Percentiles rank a stretch among this genome's conserved stretches.
Conservation (phyloP, 2,329 filamentous ascomycete genomes). For the Chaetomium olivaceum region DNA sequence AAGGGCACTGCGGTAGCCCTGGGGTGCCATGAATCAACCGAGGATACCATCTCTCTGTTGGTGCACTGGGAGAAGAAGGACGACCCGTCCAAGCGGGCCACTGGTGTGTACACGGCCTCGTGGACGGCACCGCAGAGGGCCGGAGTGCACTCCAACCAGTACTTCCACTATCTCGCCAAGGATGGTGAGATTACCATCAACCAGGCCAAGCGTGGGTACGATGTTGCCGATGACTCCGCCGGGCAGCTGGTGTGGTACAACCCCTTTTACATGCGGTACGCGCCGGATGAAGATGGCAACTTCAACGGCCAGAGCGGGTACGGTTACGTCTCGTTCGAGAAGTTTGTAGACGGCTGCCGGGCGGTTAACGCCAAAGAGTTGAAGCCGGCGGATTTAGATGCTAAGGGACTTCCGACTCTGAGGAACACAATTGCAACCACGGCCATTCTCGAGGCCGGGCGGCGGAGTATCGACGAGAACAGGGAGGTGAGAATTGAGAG, state of each 20-base stretch:
- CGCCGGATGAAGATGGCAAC: conserved; percentile 91
- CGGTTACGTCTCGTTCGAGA: conserved; percentile 92
- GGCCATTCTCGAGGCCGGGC: conserved; percentile 84
- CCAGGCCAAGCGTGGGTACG: conserved; percentile 92
- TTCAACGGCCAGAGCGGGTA: conserved; percentile 90
- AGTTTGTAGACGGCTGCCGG: conserved; percentile 86
- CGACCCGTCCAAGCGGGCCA: conserved; percentile 70
- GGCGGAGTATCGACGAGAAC: conserved; percentile 80
- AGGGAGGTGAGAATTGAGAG: conserved; percentile 73
- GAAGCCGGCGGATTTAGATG: conserved; percentile 74
- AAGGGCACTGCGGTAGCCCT: conserved; percentile 76
- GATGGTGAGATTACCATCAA: conserved; percentile 86
- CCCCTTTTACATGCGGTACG: conserved; percentile 94
- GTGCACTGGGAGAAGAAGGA: conserved; percentile 81
- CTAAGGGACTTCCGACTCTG: conserved; percentile 78
- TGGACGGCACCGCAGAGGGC: conserved; percentile 94
- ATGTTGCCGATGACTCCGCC: conserved; percentile 79
- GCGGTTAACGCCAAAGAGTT: conserved; percentile 72
- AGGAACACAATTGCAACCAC: conserved; percentile 89
- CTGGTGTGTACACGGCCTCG: conserved; percentile 87
- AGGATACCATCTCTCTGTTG: conserved; percentile 89
- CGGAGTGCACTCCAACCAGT: conserved; percentile 94
- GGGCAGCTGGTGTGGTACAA: conserved; percentile 82
- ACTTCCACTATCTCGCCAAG: conserved; percentile 90
- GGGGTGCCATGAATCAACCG: conserved; percentile 77